A percentile compares a stretch with the other conserved stretches of the same genome.
Conservation (phyloP, 108 stramenopile genomes). For the Aurantiochytrium sp. region DNA sequence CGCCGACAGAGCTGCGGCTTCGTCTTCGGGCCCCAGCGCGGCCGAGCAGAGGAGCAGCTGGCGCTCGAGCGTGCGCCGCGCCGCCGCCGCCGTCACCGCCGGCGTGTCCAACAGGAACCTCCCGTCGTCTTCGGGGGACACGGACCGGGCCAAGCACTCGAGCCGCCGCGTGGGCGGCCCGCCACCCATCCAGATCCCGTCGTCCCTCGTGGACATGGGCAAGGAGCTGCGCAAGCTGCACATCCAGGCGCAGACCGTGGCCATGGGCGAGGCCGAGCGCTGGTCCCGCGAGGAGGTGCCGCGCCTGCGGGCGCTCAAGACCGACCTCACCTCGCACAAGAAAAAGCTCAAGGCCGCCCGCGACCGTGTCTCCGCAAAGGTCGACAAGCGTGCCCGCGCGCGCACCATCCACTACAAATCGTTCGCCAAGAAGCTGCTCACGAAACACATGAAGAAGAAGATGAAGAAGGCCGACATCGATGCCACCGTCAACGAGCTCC, state of each 20-base stretch:
- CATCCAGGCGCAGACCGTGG: background rate
- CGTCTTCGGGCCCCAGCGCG: background rate
- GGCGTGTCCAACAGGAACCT: too few relatives aligned
- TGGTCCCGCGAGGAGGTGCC: background rate
- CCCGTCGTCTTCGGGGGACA: too few relatives aligned
- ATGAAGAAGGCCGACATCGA: background rate
- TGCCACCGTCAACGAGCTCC: background rate
- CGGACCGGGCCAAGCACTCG: too few relatives aligned
- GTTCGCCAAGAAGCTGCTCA: background rate
- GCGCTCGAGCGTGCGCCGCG: too few relatives aligned
- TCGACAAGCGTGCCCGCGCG: background rate
- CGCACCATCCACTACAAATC: background rate
- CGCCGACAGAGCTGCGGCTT: background rate
- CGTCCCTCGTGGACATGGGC: background rate
- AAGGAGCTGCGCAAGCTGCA: slow-evolving; percentile 11
- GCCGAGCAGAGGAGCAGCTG: background rate
- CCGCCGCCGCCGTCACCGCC: too few relatives aligned
- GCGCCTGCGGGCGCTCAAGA: background rate
- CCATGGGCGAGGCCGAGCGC: background rate
- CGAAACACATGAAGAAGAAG: background rate
- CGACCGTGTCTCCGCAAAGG: background rate
- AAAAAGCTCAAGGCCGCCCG: background rate
- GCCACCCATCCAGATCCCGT: background rate
- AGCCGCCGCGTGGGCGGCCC: background rate
- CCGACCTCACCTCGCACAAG: background rate